Evolutionary conservation across 495 filamentous ascomycete species (phyloP).

Genomic region (Hypoxylon rickii): DNA sequence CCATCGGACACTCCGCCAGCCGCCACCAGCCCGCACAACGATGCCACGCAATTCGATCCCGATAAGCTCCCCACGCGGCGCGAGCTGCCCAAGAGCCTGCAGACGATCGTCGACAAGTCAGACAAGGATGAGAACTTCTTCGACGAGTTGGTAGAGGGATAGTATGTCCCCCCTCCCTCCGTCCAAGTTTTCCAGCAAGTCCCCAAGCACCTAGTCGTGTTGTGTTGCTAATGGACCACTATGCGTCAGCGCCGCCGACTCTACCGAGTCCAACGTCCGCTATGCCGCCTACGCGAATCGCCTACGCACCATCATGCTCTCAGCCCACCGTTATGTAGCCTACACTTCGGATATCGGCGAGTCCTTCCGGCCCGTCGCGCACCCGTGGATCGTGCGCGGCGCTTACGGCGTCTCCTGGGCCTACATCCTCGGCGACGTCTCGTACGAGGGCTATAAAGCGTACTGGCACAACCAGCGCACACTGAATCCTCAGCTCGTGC

Average conservation of each 20-base stretch:
- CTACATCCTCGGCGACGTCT: slow-evolving; percentile 88
- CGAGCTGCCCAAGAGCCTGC: slow-evolving; percentile 69
- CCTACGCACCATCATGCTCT: slow-evolving; percentile 84
- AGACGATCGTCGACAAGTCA: slow-evolving; percentile 65
- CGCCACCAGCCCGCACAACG: slow-evolving; percentile 40
- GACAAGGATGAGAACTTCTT: slow-evolving; percentile 80
- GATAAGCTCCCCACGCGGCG: slow-evolving; percentile 59
- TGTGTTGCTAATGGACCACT: slow-evolving; percentile 16
- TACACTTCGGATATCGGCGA: slow-evolving; percentile 98
- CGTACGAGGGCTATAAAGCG: slow-evolving; percentile 93
- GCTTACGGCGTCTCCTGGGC: slow-evolving; percentile 94
- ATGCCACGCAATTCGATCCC: slow-evolving; percentile 44
- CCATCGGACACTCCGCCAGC: slow-evolving; percentile 32
- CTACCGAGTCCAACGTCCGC: slow-evolving; percentile 81
- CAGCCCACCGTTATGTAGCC: slow-evolving; percentile 93
- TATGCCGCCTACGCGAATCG: slow-evolving; percentile 92
- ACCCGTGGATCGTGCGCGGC: slow-evolving; percentile 75
- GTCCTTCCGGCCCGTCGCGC: slow-evolving; percentile 90
- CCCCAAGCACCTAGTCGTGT: too few relatives aligned
- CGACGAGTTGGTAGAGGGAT: slow-evolving; percentile 76
- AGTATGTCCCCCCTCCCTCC: slow-evolving; percentile 61
- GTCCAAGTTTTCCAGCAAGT: too few relatives aligned
- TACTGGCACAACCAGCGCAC: slow-evolving; percentile 77
- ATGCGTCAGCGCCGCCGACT: slow-evolving; percentile 67
- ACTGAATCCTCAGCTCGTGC: slow-evolving; percentile 53